Percentiles rank a stretch among this genome's conserved stretches.
Evolutionary conservation across 202 grass and related monocot genomes (phyloP).

Genomic region (Zizania palustris): DNA sequence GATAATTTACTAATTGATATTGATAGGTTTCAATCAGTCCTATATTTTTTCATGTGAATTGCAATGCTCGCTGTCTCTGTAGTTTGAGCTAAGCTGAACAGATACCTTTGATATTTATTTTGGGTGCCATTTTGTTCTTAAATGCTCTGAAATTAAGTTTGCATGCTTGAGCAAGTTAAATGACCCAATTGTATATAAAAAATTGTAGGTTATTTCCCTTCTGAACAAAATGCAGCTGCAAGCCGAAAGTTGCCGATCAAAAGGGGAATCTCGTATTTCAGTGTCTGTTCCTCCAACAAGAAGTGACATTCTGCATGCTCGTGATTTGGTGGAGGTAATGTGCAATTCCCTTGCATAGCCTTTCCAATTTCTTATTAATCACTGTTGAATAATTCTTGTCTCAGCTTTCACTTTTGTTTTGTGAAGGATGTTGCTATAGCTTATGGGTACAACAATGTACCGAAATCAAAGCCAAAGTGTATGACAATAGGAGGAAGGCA

Average conservation of each 20-base stretch:
- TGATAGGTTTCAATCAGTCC: neutral
- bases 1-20: conserved; percentile 9
- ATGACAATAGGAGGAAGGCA: conserved; percentile 84
- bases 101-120: neutral
- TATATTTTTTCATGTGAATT: conserved; percentile 4
- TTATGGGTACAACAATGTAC: conserved; percentile 95
- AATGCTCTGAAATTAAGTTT: conserved; percentile 17
- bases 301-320: conserved; percentile 90
- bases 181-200: conserved; percentile 26
- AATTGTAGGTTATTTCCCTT: conserved; percentile 73
- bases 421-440: conserved; percentile 97
- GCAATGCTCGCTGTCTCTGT: conserved; percentile 19
- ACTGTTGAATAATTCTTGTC: conserved; percentile 22
- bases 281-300: conserved; percentile 92
- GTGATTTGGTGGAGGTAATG: conserved; percentile 86
- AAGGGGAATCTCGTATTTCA: conserved; percentile 58
- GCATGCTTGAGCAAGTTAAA: conserved; percentile 24
- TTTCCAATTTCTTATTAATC: conserved; percentile 14
- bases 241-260: conserved; percentile 56
- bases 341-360: conserved; percentile 25
- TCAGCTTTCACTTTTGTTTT: conserved; percentile 29
- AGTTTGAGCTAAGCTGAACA: conserved; percentile 35
- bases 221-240: conserved; percentile 97
- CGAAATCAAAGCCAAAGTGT: conserved; percentile 88
- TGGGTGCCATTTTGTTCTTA: neutral